These are phyloP conservation scores for Coelastrella sp. DNA, from an alignment of 139 green algal genomes.

Conservation along the genomic window DNA sequence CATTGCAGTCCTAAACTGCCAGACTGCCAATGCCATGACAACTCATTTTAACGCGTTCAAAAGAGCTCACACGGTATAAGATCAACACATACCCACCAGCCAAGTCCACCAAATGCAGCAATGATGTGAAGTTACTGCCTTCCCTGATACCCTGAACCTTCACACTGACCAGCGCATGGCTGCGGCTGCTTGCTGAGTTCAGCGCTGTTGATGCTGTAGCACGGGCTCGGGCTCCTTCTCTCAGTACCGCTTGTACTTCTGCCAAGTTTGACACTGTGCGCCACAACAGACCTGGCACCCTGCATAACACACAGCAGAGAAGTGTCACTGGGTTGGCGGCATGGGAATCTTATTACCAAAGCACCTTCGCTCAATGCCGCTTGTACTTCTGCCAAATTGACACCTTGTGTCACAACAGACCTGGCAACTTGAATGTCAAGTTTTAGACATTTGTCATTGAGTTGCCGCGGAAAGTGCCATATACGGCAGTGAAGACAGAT, in stretches of 20 bases:
- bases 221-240: constrained; percentile 59
- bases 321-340: no score
- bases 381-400: constrained; percentile 52
- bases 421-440: constrained; percentile 48
- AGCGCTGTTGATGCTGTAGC: constrained; percentile 71
- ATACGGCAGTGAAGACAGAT: no score
- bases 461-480: no score
- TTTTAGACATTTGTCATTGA: no score
- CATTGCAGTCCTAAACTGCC: no score
- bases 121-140: neutral
- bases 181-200: constrained; percentile 83
- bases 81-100: constrained; percentile 79
- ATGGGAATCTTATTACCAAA: no score
- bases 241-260: constrained; percentile 48
- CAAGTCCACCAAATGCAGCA: constrained; percentile 87
- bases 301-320: no score
- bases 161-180: constrained; percentile 81
- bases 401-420: constrained; percentile 75
- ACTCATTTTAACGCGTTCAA: no score
- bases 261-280: constrained; percentile 70
- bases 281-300: constrained; percentile 59
- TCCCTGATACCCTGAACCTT: constrained; percentile 64
- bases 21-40: no score
- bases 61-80: no score
- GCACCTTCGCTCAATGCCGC: constrained; percentile 57